Evolutionary conservation across 805 yeast genomes (phyloP).

Genomic region (Starmerella floricola): DNA sequence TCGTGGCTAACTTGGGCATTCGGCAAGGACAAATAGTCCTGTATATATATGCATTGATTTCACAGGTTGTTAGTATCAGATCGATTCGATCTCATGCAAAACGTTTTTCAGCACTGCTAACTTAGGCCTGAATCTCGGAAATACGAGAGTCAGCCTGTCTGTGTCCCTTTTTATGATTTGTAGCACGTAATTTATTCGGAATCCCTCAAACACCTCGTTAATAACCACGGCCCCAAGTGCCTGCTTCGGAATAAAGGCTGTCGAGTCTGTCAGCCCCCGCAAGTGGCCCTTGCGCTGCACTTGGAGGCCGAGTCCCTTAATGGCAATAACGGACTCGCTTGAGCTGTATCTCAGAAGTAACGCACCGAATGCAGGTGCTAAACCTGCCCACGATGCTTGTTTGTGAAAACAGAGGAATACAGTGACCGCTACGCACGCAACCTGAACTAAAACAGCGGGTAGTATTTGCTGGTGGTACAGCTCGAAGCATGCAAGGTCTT

Average conservation of each 20-base stretch:
- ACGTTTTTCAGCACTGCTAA: constrained; percentile 8
- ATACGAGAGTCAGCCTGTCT: constrained; percentile 9
- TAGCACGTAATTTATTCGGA: constrained; percentile 14
- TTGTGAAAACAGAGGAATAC: too few species aligned
- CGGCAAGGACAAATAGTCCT: constrained; percentile 31
- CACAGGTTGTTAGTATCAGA: not conserved
- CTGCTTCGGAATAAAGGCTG: constrained; percentile 10
- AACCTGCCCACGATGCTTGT: too few species aligned
- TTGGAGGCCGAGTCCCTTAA: constrained; percentile 17
- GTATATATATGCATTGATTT: not conserved
- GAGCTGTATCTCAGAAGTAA: not conserved
- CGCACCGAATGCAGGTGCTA: too few species aligned
- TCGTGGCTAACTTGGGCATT: constrained; percentile 35
- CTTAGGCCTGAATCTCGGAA: constrained; percentile 14
- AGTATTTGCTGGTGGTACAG: too few species aligned
- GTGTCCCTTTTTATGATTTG: constrained; percentile 8
- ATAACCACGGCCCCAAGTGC: constrained; percentile 11
- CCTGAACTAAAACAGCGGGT: too few species aligned
- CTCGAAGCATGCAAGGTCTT: too few species aligned
- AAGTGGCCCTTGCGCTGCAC: constrained; percentile 9
- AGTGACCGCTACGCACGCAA: too few species aligned
- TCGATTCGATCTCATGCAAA: constrained; percentile 5
- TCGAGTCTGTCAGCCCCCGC: constrained; percentile 6
- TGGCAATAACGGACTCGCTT: constrained; percentile 11
- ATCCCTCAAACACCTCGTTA: constrained; percentile 21